Percentiles rank a stretch among this genome's conserved stretches.
These are phyloP conservation scores for Fusarium nematophilum DNA, from an alignment of 2,329 filamentous ascomycete species.

Conservation along the genomic window DNA sequence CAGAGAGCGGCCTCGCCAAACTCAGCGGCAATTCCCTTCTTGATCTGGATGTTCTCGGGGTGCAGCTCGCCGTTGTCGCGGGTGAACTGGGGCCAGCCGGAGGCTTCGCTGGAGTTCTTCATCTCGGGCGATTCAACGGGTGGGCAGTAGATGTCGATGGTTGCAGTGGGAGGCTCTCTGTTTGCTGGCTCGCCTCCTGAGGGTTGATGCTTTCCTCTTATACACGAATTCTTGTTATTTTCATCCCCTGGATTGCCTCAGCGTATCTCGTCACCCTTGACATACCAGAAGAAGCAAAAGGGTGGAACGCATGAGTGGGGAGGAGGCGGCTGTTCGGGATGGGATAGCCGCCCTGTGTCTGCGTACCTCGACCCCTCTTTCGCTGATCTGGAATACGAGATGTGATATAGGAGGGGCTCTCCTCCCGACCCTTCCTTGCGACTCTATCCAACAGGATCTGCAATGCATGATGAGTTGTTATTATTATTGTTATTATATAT, in stretches of 20 bases:
- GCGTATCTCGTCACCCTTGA: neutral
- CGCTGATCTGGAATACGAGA: neutral
- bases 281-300: neutral
- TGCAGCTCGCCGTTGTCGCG: neutral
- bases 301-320: neutral
- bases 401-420: no score
- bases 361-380: neutral
- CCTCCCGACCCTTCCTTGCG: no score
- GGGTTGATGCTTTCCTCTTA: neutral
- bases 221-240: neutral
- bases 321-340: neutral
- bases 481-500: no score
- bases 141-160: neutral
- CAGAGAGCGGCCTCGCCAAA: neutral
- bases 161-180: neutral
- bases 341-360: neutral
- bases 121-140: neutral
- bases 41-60: neutral
- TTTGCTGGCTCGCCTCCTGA: neutral
- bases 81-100: constrained; percentile 1
- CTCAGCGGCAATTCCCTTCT: neutral
- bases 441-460: no score
- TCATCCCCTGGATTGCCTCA: neutral
- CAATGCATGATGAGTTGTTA: no score
- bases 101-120: neutral